These are phyloP conservation scores for Apiospora pterosperma DNA, from an alignment of 2,329 filamentous ascomycete species.

Conservation along the genomic window DNA sequence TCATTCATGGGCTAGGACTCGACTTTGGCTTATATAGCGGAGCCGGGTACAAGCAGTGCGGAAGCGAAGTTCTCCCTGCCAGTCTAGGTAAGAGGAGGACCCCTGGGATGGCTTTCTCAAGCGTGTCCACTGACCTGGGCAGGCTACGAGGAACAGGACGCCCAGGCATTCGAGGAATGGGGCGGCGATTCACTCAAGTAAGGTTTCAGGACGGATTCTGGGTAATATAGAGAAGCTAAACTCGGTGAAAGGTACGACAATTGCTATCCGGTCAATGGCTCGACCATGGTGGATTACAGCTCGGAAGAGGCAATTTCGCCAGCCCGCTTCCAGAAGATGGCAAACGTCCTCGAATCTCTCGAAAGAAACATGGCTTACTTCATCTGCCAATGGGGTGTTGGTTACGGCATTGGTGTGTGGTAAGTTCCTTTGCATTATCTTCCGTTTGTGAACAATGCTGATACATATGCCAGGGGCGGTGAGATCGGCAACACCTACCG, in stretches of 20 bases:
- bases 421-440: background rate
- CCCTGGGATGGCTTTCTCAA: background rate
- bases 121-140: background rate
- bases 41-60: slow-evolving; percentile 41
- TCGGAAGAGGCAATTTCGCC: slow-evolving; percentile 35
- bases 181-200: slow-evolving; percentile 50
- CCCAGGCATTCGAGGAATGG: slow-evolving; percentile 38
- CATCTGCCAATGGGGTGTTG: slow-evolving; percentile 52
- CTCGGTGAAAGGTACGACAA: slow-evolving; percentile 39
- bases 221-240: background rate
- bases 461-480: slow-evolving; percentile 29
- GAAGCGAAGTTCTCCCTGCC: slow-evolving; percentile 38
- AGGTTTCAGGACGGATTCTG: slow-evolving; percentile 9
- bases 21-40: slow-evolving; percentile 55
- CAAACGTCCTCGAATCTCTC: slow-evolving; percentile 33
- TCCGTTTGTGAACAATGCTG: background rate
- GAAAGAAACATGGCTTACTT: slow-evolving; percentile 44
- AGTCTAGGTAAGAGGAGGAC: slow-evolving; percentile 33
- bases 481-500: slow-evolving; percentile 44
- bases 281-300: slow-evolving; percentile 38
- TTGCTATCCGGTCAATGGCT: slow-evolving; percentile 41
- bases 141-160: slow-evolving; percentile 41
- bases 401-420: slow-evolving; percentile 44
- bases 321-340: slow-evolving; percentile 44
- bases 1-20: slow-evolving; percentile 44